phyloP scores from a whole-genome alignment of 2,329 filamentous ascomycete genomes.

The Chaetomiaceae sp. region DNA sequence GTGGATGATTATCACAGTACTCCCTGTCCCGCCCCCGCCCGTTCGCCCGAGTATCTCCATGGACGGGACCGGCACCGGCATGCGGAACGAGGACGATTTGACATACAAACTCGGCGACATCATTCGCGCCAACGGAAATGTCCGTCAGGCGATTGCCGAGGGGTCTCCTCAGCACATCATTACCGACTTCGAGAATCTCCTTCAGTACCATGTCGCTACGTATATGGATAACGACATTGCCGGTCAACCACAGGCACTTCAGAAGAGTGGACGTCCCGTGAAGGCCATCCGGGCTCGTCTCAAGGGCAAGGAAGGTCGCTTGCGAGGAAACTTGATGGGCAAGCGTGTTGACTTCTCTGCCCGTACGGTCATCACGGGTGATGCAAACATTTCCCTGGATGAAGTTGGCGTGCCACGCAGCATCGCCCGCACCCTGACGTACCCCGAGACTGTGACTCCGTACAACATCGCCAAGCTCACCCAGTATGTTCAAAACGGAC shows the following conservation, averaged over 20 bases:
- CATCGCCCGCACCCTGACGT: conserved; percentile 88
- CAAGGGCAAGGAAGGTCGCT: conserved; percentile 97
- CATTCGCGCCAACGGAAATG: conserved; percentile 93
- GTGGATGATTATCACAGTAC: conserved; percentile 95
- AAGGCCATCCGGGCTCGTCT: conserved; percentile 95
- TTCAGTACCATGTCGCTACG: conserved; percentile 97
- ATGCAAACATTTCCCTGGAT: conserved; percentile 91
- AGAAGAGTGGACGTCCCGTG: conserved; percentile 93
- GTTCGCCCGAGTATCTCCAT: conserved; percentile 96
- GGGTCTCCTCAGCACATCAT: conserved; percentile 89
- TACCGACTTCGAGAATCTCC: conserved; percentile 79
- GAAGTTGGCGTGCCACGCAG: conserved; percentile 95
- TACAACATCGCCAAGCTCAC: conserved; percentile 96
- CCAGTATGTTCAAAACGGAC: conserved; percentile 83
- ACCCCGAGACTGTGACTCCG: conserved; percentile 93
- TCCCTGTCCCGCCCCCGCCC: conserved; percentile 90
- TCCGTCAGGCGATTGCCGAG: conserved; percentile 83
- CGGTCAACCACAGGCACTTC: conserved; percentile 85
- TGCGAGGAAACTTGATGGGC: conserved; percentile 98
- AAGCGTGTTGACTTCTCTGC: conserved; percentile 99
- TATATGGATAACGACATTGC: conserved; percentile 99
- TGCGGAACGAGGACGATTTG: conserved; percentile 96
- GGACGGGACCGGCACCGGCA: conserved; percentile 85
- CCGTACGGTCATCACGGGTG: conserved; percentile 98
- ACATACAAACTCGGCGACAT: conserved; percentile 99